Evolutionary conservation across 805 yeast species (phyloP), one percentile per base, ranked within the genome.

Genomic region (Yarrowia divulgata): DNA sequence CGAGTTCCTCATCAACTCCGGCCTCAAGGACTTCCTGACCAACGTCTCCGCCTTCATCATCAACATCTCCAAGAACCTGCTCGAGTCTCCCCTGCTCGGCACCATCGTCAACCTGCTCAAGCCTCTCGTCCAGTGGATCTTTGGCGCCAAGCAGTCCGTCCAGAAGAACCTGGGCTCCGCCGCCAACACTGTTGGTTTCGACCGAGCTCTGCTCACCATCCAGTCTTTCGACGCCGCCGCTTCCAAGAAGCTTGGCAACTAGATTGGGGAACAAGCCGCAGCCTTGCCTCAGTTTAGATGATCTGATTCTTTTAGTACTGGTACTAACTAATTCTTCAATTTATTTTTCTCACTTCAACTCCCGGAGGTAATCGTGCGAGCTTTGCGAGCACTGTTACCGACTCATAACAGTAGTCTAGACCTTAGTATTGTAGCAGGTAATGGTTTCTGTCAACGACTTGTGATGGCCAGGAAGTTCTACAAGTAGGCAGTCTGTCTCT

Each of bases 1-100:
- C 64, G 64, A 57, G 50, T 57, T 57, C 64, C 64, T 57, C 49
- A 57, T 57, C 64, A 57, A 57, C 64, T 57, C 64, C 49, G 64
- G 64, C 3, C 8, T 57, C 64, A 57, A 57, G 64, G 64, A 57
- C 64, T 42, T 57, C 50, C 64, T 57, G 9, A 57, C 64, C 64
- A 57, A 57, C 64, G 39, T 57, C 29, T 37, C 64, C 40, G 64
- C 64, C 39, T 57, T 57, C 49, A 32, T 57, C 29, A 57, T 57
- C 64, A 57, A 57, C 64, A 29, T 57, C 7, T 42, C 49, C 64
- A 57, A 57, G 64, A 57, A 57, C 64, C 42, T 57, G 8, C 64
- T 57, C 39, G 14, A 57, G 64, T 57, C 64, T 32, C 64, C 64
- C 29, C 64, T 57, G 64, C 64, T 57, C 64, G 49, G 49, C 64